Conservation (phyloP, 2,329 filamentous ascomycete genomes). For the Elsinoe arachidis region DNA sequence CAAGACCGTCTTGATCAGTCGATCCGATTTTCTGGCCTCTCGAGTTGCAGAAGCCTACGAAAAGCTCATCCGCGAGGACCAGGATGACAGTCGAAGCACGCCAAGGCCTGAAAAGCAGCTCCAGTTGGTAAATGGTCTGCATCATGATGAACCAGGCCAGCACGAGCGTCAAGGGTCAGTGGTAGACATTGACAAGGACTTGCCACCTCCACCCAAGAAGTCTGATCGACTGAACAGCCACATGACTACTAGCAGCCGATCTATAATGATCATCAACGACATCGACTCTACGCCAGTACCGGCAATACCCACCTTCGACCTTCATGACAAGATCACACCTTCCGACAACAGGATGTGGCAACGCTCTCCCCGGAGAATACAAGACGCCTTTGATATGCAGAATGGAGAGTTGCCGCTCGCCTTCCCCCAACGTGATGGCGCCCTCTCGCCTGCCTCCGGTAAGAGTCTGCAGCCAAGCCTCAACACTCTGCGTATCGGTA, state of each 20-base stretch:
- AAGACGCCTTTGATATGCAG: constrained; percentile 6
- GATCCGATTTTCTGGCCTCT: constrained; percentile 3
- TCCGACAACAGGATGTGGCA: not conserved
- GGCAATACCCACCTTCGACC: constrained; percentile 12
- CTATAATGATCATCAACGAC: constrained; percentile 77
- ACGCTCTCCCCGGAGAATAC: constrained; percentile 1
- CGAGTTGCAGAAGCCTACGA: constrained; percentile 10
- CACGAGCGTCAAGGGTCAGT: constrained; percentile 69
- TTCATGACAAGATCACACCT: constrained; percentile 7
- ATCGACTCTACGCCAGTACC: constrained; percentile 42
- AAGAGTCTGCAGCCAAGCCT: not conserved
- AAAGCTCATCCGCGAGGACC: constrained; percentile 10
- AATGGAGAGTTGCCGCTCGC: not conserved
- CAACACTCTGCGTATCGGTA: not conserved
- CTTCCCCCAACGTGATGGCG: not conserved
- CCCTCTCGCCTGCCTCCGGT: not conserved
- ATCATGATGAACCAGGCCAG: constrained; percentile 29
- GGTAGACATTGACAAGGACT: constrained; percentile 16
- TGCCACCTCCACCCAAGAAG: constrained; percentile 22
- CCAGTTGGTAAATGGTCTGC: not conserved
- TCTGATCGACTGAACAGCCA: constrained; percentile 36
- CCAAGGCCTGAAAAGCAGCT: not conserved
- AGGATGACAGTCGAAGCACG: not conserved
- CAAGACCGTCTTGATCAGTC: constrained; percentile 5
- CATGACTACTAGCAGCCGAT: constrained; percentile 75